Evolutionary conservation across 1,284 basidiomycete species (phyloP), one percentile per base, ranked within the genome.

Genomic region (Naganishia sp.): DNA sequence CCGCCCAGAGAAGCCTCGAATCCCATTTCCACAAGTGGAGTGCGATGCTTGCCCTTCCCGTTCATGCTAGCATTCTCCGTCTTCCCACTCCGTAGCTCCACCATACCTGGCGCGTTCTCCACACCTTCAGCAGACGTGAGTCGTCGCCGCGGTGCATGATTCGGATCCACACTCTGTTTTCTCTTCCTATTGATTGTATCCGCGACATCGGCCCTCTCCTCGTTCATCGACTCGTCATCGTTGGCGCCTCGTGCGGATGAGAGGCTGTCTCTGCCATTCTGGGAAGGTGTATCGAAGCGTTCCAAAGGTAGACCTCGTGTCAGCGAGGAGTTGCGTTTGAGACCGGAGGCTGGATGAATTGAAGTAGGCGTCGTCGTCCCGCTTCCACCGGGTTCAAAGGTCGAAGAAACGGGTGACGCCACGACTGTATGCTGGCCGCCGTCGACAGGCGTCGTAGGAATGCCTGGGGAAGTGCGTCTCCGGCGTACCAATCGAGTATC

Each of bases 151-250:
- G 18, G 35, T 18, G 47, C 41, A 39, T 23, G 15, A 6, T 31
- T n/a, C 13, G 35, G 39, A 51, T 61, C 58, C 15, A 42, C 58
- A 28, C 58, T 61, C 47, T 61, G 58, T 31, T 61, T 51, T 21
- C 58, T 18, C 39, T 61, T 61, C 35, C 58, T 51, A 13, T 35
- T 49, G 58, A 61, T 32, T 23, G 58, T 61, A 18, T 61, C 50
- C 39, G 58, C 47, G 11, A 61, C 10, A 28, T 61, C 58, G n/a
- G 32, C 32, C 28, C 41, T 50, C 15, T 50, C 58, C 39, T 50
- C 35, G 42, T 61, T 42, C 32, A 61, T 50, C 23, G 47, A 51
- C 9, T 61, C 58, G 11, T 61, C 58, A 41, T 18, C 58, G n/a
- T 39, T 41, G 10, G 32, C 46, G 21, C 23, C 47, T 17, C 23